A percentile compares a stretch with the other conserved stretches of the same genome.
phyloP scores from a whole-genome alignment of 768 basidiomycete species.

The Gelatoporia subvermispora region DNA sequence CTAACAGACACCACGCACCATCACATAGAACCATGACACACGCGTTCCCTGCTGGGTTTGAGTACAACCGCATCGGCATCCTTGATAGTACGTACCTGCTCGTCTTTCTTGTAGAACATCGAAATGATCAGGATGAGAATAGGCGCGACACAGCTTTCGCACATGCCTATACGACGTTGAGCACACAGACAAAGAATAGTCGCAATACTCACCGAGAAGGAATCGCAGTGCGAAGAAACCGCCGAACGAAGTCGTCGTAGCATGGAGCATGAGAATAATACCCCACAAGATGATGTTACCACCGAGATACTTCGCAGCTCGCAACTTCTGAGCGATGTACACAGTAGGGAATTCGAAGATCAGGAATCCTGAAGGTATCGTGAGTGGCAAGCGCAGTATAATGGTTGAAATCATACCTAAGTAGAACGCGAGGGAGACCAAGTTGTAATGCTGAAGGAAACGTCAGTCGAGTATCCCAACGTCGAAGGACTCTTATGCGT shows the following conservation, averaged over 20 bases:
- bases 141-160: conserved; percentile 61
- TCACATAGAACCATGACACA: conserved; percentile 63
- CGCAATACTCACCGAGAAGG: conserved; percentile 40
- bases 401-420: conserved; percentile 33
- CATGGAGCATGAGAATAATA: conserved; percentile 53
- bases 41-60: conserved; percentile 38
- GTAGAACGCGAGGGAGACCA: conserved; percentile 62
- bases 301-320: conserved; percentile 48
- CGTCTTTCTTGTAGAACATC: conserved; percentile 68
- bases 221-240: conserved; percentile 61
- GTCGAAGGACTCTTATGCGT: background rate
- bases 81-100: conserved; percentile 36
- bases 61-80: background rate
- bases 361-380: conserved; percentile 38
- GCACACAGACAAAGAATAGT: background rate
- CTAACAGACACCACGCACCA: conserved; percentile 32
- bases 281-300: conserved; percentile 60
- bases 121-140: conserved; percentile 57
- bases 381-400: background rate
- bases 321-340: conserved; percentile 56
- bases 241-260: conserved; percentile 50
- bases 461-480: background rate
- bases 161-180: conserved; percentile 43
- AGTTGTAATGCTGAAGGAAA: conserved; percentile 47
- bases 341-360: conserved; percentile 64